A percentile compares a stretch with the other conserved stretches of the same genome.
Evolutionary conservation across 306 rosid genomes (phyloP).

Genomic region (Cucumis cinereus): DNA sequence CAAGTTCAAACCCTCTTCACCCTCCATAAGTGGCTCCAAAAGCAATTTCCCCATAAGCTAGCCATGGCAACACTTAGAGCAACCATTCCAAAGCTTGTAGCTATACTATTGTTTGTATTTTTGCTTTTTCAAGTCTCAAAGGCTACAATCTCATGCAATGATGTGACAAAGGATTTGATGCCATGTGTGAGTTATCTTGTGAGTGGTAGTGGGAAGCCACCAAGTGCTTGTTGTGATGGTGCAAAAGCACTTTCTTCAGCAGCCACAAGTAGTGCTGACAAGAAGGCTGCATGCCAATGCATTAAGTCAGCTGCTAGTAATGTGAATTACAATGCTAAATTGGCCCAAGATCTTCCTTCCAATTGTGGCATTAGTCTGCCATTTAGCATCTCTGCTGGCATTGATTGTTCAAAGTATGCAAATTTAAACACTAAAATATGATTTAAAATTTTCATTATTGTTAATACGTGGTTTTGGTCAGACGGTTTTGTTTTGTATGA

Average conservation of each 20-base stretch:
- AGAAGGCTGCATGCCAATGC: constrained; percentile 53
- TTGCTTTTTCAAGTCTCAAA: constrained; percentile 31
- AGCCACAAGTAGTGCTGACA: constrained; percentile 35
- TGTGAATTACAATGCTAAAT: constrained; percentile 24
- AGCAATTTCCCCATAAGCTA: background rate
- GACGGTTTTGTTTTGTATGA: no score
- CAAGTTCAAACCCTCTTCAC: no score
- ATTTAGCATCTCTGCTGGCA: constrained; percentile 31
- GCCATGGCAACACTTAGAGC: constrained; percentile 23
- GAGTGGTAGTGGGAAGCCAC: constrained; percentile 60
- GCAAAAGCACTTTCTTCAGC: constrained; percentile 47
- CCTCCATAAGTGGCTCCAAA: background rate
- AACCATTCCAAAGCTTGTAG: background rate
- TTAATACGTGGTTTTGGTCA: no score
- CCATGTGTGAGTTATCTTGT: constrained; percentile 60
- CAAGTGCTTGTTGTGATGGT: constrained; percentile 52
- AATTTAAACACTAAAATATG: background rate
- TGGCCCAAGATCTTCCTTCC: constrained; percentile 53
- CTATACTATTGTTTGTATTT: constrained; percentile 4
- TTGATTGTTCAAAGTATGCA: constrained; percentile 57
- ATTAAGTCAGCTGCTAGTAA: constrained; percentile 43
- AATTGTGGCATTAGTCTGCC: constrained; percentile 48
- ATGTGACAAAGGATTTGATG: constrained; percentile 36
- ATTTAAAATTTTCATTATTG: no score
- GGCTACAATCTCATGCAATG: constrained; percentile 44